Evolutionary conservation across 257 asterid species (phyloP), one percentile per base, ranked within the genome.

Genomic region (Solanum arcanum): DNA sequence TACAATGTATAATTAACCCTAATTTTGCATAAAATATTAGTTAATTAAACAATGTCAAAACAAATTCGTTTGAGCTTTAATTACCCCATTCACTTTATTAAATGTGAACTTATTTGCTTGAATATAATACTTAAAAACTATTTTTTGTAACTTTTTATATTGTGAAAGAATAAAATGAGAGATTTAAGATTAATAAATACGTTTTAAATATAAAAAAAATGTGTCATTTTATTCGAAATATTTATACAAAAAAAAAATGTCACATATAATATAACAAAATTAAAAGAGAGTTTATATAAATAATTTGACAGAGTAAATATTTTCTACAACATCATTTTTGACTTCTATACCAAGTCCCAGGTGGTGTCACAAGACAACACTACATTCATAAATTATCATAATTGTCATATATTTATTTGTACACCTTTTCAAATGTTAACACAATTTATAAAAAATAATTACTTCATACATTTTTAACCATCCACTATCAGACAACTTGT

Each of bases 111-210:
- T 76, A 3, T 76, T n/a, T 76, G 3, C 23, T 41, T 41, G 2
- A 6, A 31, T 6, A 3, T 12, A 1, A 11, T 16, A n/a, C 35
- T 33, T 4, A 11, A 2, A 1, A 5, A 1, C 27, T 5, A 0
- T 13, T 12, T n/a, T 68, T 6, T 27, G 3, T 13, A 69, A 31
- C 23, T 29, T 15, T 21, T 29, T 13, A 1, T 69, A 33, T 29
- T 31, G 41, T 69, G 41, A 31, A 15, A 31, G 7, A 14, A 15
- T 70, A 10, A 70, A 70, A 23, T 29, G n/a, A 20, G 3, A 72
- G 20, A 5, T 35, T 35, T 1, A 35, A 72, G 27, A 20, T 72
- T 33, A 35, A 56, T 18, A 7, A 18, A 2, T 18, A 9, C 1
- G 3, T 15, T 20, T 1, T 21, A 73, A 72, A 37, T 73, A 10